Base-by-base conservation (phyloP, 129 eudicot genomes). In the Deinandra increscens region DNA sequence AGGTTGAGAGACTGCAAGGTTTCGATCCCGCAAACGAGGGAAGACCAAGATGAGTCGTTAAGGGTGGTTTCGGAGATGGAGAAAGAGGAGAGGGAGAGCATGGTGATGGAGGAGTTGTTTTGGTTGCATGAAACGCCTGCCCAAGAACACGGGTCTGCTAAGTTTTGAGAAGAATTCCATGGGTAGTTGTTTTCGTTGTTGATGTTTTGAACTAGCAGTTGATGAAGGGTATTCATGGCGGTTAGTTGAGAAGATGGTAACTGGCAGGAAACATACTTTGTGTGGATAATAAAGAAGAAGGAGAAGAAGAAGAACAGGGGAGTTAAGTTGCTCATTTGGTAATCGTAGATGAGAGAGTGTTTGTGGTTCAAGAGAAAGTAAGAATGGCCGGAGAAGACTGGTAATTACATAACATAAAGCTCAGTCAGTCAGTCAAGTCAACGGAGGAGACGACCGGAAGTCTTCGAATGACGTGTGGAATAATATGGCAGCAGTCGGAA, bases 81-180 rank as follows among this genome's bases (percentile, higher is more conserved):
- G 46, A 84, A 68, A 11, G 51, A 56, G 2, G 80, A 55, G n/a
- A 92, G 81, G 6, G 80, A 66, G 19, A 92, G 79, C 1, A 1
- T 14, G 13, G 34, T 81, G 23, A 92, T 60, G 41, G 78, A 56
- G 18, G 88, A 73, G 44, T 74, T 64, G 60, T 36, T 46, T 43
- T 26, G 9, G 29, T 18, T 72, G 81, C 98, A 92, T 1, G 19
- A 3, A 48, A 92, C 95, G 13, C 91, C 95, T 8, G 0, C 9
- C 98, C 98, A 92, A 6, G 84, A 86, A 81, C 98, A 92, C 10
- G 98, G 91, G 74, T 75, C 68, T 9, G 83, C 33, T 55, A 46
- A 46, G 20, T n/a, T 7, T n/a, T 46, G 53, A 14, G 63, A 42
- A 33, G 62, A 39, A 15, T 60, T 81, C 96, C 98, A 88, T 29